phyloP scores from a whole-genome alignment of 441 rosid species.

The Aquilaria agallochum region DNA sequence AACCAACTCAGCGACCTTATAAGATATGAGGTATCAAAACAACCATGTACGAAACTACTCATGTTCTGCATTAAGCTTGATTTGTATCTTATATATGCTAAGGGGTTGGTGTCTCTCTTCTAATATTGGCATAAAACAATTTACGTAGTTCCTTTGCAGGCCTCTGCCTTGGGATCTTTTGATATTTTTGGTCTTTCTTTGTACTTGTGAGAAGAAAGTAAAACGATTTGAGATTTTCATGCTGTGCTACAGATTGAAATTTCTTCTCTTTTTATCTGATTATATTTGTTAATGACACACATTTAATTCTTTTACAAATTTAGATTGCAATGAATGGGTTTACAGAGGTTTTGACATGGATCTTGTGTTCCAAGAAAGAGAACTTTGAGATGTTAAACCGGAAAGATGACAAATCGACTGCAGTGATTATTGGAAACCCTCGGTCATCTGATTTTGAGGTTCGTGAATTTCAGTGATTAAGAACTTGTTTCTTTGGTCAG shows the following conservation, averaged over 20 bases:
- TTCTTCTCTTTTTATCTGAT: slow-evolving; percentile 1
- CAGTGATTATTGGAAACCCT: slow-evolving; percentile 76
- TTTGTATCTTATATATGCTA: too few species aligned
- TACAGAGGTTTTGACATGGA: slow-evolving; percentile 81
- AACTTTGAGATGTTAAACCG: slow-evolving; percentile 66
- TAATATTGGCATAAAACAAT: not conserved
- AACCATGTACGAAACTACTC: not conserved
- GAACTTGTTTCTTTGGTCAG: too few species aligned
- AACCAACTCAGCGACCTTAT: slow-evolving; percentile 84
- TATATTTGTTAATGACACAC: too few species aligned
- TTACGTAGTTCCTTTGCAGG: not conserved
- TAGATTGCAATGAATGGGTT: slow-evolving; percentile 82
- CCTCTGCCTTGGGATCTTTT: not conserved
- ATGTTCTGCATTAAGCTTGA: too few species aligned
- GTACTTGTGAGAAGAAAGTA: slow-evolving; percentile 1
- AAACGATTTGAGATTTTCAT: slow-evolving; percentile 4
- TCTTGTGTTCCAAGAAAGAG: slow-evolving; percentile 74
- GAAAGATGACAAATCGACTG: slow-evolving; percentile 50
- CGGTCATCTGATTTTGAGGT: slow-evolving; percentile 98
- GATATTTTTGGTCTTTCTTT: slow-evolving; percentile 8
- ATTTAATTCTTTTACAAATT: not conserved
- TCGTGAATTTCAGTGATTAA: slow-evolving; percentile 12
- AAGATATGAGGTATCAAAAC: slow-evolving; percentile 60
- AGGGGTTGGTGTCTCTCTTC: not conserved
- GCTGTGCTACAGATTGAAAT: not conserved